A percentile compares a stretch with the other conserved stretches of the same genome.
These are phyloP conservation scores for Globisporangium viniferum DNA, from an alignment of 352 stramenopile genomes.

Conservation along the genomic window DNA sequence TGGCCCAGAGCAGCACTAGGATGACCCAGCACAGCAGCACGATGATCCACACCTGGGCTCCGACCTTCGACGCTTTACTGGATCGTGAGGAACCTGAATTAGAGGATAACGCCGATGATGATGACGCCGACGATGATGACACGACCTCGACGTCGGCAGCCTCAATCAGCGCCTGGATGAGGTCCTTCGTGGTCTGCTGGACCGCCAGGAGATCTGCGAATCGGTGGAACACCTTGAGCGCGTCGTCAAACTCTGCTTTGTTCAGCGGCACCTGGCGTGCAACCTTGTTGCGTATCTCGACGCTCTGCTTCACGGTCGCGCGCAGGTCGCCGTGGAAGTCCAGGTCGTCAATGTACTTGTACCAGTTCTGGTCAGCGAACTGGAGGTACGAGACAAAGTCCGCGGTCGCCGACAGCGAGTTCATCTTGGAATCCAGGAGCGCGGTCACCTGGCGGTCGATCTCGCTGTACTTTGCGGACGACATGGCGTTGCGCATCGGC, in stretches of 20 bases:
- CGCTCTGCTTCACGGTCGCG: slow-evolving; percentile 6
- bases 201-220: slow-evolving; percentile 9
- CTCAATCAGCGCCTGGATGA: slow-evolving; percentile 7
- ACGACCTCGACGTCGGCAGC: slow-evolving; percentile 5
- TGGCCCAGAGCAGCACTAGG: slow-evolving; percentile 7
- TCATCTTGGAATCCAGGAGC: slow-evolving; percentile 11
- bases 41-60: slow-evolving; percentile 7
- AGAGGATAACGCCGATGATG: not conserved
- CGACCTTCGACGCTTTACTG: slow-evolving; percentile 3
- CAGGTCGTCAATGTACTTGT: slow-evolving; percentile 11
- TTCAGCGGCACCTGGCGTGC: slow-evolving; percentile 1
- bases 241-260: not conserved
- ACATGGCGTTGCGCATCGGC: slow-evolving; percentile 10
- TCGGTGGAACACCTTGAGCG: slow-evolving; percentile 8
- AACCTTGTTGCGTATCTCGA: slow-evolving; percentile 12
- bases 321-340: slow-evolving; percentile 13
- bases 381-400: slow-evolving; percentile 11
- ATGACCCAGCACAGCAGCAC: slow-evolving; percentile 12
- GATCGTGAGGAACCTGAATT: not conserved
- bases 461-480: slow-evolving; percentile 7
- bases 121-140: not conserved
- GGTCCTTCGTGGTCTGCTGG: slow-evolving; percentile 9
- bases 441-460: slow-evolving; percentile 5
- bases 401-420: not conserved
- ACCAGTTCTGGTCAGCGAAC: slow-evolving; percentile 10